Evolutionary conservation across 768 basidiomycete genomes (phyloP), one percentile per base, ranked within the genome.

Genomic region (Suillus hirtellus): DNA sequence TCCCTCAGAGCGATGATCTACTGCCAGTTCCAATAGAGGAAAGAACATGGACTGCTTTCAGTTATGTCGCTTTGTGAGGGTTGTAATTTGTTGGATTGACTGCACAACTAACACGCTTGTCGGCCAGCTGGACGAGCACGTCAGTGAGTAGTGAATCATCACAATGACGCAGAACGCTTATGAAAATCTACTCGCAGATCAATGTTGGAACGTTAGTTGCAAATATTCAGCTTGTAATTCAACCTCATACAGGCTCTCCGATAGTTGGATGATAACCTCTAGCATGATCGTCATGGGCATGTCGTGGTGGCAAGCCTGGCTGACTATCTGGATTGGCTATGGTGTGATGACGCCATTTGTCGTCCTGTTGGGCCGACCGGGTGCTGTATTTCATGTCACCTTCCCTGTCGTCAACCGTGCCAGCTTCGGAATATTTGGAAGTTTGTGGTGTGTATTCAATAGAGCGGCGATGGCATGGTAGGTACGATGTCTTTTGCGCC

Each of bases 301-400:
- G 9, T 86, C 85, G 0, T 89, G 88, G 89, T 90, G 89, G 88
- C 87, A 90, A 73, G 86, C 90, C 11, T 89, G 89, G 87, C 80
- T 91, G 62, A 88, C 84, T 61, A 86, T 88, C n/a, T 87, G 85
- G 86, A 65, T 88, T 38, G 84, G 79, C 46, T 87, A 80, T 74
- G 84, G 70, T 1, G 65, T 86, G 61, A 82, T 84, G 19, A 84
- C 86, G 1, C 84, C 85, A 0, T 87, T 93, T 76, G 81, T 93
- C 62, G 85, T 86, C 14, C 70, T 88, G 61, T 90, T 89, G 71
- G 89, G 87, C 15, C 81, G 87, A 27, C 88, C 87, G 6, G 89
- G 89, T 49, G 89, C 89, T 1, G 78, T 87, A 14, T 86, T 86
- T 70, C 89, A 91, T 67, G 75, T 89, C 67, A 88, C 86, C 1